Evolutionary conservation across 129 eudicot species (phyloP).

Genomic region (Kitagawia praeruptora): DNA sequence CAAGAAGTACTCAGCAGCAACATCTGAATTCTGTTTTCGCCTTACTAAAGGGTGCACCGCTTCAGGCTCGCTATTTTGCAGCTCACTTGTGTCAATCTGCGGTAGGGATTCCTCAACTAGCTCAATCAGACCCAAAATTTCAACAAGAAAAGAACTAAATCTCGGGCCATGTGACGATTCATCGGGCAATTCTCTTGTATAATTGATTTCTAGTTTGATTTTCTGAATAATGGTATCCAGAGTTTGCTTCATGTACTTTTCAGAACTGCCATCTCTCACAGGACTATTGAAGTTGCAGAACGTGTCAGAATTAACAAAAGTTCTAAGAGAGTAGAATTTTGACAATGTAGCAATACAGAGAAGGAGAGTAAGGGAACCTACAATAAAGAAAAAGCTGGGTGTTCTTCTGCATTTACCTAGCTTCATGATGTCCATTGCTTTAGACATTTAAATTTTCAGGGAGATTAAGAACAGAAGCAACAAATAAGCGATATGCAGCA

Average conservation of each 20-base stretch:
- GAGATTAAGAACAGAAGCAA: neutral
- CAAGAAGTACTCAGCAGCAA: slow-evolving; percentile 38
- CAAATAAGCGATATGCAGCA: neutral
- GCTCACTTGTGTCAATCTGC: neutral
- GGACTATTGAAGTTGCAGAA: slow-evolving; percentile 25
- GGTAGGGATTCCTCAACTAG: slow-evolving; percentile 16
- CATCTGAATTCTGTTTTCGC: slow-evolving; percentile 7
- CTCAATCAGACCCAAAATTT: slow-evolving; percentile 44
- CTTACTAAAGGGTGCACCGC: slow-evolving; percentile 11
- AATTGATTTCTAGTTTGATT: slow-evolving; percentile 34
- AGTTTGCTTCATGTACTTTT: slow-evolving; percentile 13
- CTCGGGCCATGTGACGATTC: slow-evolving; percentile 18
- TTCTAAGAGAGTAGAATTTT: slow-evolving; percentile 47
- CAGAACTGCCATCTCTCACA: neutral
- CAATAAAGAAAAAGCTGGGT: slow-evolving; percentile 29
- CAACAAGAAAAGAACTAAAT: slow-evolving; percentile 48
- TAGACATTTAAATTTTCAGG: neutral
- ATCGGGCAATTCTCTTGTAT: slow-evolving; percentile 19
- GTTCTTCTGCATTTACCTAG: slow-evolving; percentile 28
- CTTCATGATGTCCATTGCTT: slow-evolving; percentile 21
- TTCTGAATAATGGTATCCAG: slow-evolving; percentile 35
- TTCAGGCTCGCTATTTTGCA: neutral
- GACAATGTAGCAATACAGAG: slow-evolving; percentile 31
- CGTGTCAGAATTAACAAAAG: slow-evolving; percentile 31
- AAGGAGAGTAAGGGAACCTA: slow-evolving; percentile 34